Evolutionary conservation across 1,139 yeast genomes (phyloP).

Genomic region (Groenewaldozyma auringiensis): DNA sequence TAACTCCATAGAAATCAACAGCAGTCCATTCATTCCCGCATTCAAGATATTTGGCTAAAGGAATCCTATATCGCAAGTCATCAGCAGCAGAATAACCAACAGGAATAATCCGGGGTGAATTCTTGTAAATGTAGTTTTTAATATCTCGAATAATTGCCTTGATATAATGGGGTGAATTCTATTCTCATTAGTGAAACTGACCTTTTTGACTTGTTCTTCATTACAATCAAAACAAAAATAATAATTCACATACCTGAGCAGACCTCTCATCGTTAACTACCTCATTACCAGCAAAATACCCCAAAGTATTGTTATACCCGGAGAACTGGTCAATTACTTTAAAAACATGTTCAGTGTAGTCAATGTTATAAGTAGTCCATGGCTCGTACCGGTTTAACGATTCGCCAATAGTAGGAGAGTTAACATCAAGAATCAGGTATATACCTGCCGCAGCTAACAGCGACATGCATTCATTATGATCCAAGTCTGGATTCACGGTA

Average conservation of each 20-base stretch:
- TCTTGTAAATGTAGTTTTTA: constrained; percentile 54
- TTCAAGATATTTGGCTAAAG: constrained; percentile 74
- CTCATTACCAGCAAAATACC: constrained; percentile 94
- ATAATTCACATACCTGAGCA: constrained; percentile 14
- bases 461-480: constrained; percentile 90
- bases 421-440: constrained; percentile 82
- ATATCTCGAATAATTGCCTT: constrained; percentile 77
- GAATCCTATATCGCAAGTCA: constrained; percentile 64
- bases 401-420: constrained; percentile 71
- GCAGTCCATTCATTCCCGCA: constrained; percentile 57
- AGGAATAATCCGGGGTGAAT: constrained; percentile 64
- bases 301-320: constrained; percentile 78
- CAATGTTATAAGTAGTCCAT: constrained; percentile 66
- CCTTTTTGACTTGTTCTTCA: too few species aligned
- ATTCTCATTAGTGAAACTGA: too few species aligned
- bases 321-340: constrained; percentile 77
- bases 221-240: too few species aligned
- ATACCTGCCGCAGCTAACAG: constrained; percentile 87
- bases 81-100: constrained; percentile 98
- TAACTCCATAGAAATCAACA: constrained; percentile 91
- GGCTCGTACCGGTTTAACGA: constrained; percentile 86
- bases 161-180: constrained; percentile 48
- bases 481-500: constrained; percentile 70
- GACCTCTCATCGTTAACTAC: constrained; percentile 73
- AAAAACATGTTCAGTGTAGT: constrained; percentile 68